Evolutionary conservation across 148 eudicot genomes (phyloP).

Genomic region (Dianthus caryophyllus): DNA sequence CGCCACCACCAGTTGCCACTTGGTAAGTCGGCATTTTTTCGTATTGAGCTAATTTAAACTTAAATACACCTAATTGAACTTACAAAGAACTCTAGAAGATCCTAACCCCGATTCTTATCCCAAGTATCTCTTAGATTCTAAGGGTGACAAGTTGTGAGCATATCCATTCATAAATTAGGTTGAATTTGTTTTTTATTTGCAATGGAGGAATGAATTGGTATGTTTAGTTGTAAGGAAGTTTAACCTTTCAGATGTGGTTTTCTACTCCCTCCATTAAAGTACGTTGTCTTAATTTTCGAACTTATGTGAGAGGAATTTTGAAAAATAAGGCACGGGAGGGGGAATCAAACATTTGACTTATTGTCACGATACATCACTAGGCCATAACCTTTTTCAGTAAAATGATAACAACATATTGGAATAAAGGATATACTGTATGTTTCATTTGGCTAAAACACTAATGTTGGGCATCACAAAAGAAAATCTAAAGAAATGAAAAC

Average conservation of each 20-base stretch:
- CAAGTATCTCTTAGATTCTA: neutral
- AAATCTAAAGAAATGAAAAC: neutral
- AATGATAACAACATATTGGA: too few species aligned
- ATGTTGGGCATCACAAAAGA: neutral
- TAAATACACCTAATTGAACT: neutral
- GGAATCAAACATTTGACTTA: too few species aligned
- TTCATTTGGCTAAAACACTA: neutral
- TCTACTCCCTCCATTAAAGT: too few species aligned
- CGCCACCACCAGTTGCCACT: constrained; percentile 43
- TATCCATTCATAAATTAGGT: neutral
- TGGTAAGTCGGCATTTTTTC: constrained; percentile 43
- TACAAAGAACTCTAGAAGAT: neutral
- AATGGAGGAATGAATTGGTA: neutral
- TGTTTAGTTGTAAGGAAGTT: neutral
- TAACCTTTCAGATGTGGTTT: neutral
- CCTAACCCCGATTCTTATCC: neutral
- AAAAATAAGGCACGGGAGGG: too few species aligned
- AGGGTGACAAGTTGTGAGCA: neutral
- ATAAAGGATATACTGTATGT: neutral
- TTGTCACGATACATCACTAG: too few species aligned
- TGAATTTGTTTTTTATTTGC: neutral
- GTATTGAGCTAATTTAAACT: neutral
- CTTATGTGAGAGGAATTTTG: too few species aligned
- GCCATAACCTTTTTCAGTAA: too few species aligned
- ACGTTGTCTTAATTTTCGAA: too few species aligned